These are phyloP conservation scores for Citropsis articulata DNA, from an alignment of 345 rosid genomes.

Conservation along the genomic window DNA sequence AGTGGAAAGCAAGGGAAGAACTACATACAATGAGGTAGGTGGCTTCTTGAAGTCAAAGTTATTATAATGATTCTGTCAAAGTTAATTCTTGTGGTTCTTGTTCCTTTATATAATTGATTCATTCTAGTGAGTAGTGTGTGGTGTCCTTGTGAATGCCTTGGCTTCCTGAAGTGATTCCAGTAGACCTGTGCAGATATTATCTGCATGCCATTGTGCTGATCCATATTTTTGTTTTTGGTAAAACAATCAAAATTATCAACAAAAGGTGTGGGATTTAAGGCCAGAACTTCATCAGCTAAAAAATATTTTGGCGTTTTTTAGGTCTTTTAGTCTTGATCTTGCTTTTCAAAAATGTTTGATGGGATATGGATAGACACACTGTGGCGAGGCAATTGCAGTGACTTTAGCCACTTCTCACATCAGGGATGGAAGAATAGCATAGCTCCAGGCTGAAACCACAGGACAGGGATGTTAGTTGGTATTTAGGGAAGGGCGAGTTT, in stretches of 20 bases:
- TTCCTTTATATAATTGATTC: not conserved
- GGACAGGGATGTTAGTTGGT: not conserved
- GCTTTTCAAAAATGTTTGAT: not conserved
- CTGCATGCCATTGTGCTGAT: not conserved
- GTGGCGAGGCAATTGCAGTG: not conserved
- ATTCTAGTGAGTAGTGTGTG: not conserved
- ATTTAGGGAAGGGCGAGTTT: not conserved
- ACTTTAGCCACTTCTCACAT: not conserved
- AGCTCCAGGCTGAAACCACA: not conserved
- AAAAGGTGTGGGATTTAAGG: not conserved
- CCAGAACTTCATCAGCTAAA: not conserved
- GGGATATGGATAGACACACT: not conserved
- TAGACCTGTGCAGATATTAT: not conserved
- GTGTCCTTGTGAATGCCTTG: not conserved
- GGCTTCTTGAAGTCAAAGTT: constrained; percentile 28
- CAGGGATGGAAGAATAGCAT: not conserved
- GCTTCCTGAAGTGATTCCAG: not conserved
- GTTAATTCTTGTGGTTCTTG: not conserved
- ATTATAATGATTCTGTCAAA: not conserved
- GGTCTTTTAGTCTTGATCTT: not conserved
- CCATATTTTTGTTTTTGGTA: not conserved
- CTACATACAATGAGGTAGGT: constrained; percentile 94
- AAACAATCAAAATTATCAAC: not conserved
- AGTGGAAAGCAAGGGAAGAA: constrained; percentile 98
- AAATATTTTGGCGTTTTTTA: not conserved